phyloP scores from a whole-genome alignment of 306 rosid species.

The Trifolium pratense region DNA sequence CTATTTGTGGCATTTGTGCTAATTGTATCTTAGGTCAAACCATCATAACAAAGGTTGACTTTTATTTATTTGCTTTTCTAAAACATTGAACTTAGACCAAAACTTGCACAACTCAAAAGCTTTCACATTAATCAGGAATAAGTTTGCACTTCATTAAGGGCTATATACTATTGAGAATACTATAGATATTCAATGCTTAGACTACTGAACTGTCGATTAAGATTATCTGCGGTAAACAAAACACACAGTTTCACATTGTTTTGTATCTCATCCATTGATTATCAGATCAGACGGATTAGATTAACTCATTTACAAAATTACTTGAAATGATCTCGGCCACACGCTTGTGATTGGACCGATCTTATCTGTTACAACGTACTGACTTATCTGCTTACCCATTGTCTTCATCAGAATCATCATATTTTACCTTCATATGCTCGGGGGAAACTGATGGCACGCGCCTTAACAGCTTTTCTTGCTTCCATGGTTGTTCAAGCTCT shows the following conservation, averaged over 20 bases:
- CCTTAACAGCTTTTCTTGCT: slow-evolving; percentile 31
- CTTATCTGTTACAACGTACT: too few relatives aligned
- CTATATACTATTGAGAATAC: too few relatives aligned
- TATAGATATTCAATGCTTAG: too few relatives aligned
- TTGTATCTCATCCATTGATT: too few relatives aligned
- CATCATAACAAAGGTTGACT: slow-evolving; percentile 49
- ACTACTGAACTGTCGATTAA: too few relatives aligned
- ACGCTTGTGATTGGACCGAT: too few relatives aligned
- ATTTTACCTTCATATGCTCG: slow-evolving; percentile 36
- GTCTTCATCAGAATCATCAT: slow-evolving; percentile 37
- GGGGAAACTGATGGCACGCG: slow-evolving; percentile 26
- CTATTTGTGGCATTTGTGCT: slow-evolving; percentile 12
- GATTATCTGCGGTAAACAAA: too few relatives aligned
- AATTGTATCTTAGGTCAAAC: background rate
- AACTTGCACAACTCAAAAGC: slow-evolving; percentile 28
- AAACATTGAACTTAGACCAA: slow-evolving; percentile 42
- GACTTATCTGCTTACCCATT: background rate
- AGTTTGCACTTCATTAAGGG: background rate
- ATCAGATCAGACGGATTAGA: too few relatives aligned
- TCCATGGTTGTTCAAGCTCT: slow-evolving; percentile 33
- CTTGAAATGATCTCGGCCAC: too few relatives aligned
- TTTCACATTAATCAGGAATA: slow-evolving; percentile 1
- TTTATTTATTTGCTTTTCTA: background rate
- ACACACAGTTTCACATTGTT: too few relatives aligned
- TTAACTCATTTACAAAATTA: too few relatives aligned